Conservation (phyloP, 345 rosid species). For the Salix suchowensis region DNA sequence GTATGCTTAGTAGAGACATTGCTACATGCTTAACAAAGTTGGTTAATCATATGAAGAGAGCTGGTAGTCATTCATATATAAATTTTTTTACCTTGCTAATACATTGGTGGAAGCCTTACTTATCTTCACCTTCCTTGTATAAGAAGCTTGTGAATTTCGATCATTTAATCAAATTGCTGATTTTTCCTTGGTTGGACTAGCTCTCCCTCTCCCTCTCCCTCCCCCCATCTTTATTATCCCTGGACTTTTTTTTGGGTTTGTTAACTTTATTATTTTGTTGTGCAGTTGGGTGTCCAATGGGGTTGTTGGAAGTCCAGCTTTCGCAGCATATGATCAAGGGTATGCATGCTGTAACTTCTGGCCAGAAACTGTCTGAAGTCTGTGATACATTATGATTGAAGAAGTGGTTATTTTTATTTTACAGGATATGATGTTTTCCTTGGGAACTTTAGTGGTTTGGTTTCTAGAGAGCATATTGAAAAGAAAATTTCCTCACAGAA, state of each 20-base stretch:
- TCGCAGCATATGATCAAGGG: slow-evolving; percentile 99
- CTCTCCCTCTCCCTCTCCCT: too few relatives aligned
- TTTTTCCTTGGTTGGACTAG: too few relatives aligned
- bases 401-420: slow-evolving; percentile 4
- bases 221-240: too few relatives aligned
- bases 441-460: slow-evolving; percentile 90
- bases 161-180: too few relatives aligned
- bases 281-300: slow-evolving; percentile 96
- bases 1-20: neutral
- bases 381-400: slow-evolving; percentile 6
- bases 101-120: too few relatives aligned
- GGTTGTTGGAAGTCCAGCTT: slow-evolving; percentile 95
- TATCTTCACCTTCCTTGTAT: neutral
- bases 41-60: neutral
- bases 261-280: neutral
- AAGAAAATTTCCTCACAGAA: slow-evolving; percentile 70
- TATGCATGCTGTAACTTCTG: slow-evolving; percentile 16
- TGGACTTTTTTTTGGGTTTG: neutral
- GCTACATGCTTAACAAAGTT: neutral
- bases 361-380: slow-evolving; percentile 7
- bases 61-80: neutral
- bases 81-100: too few relatives aligned
- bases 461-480: slow-evolving; percentile 82
- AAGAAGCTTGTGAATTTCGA: too few relatives aligned
- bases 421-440: slow-evolving; percentile 93